Evolutionary conservation across 2,329 filamentous ascomycete genomes (phyloP).

Genomic region (Penicillium sp.): DNA sequence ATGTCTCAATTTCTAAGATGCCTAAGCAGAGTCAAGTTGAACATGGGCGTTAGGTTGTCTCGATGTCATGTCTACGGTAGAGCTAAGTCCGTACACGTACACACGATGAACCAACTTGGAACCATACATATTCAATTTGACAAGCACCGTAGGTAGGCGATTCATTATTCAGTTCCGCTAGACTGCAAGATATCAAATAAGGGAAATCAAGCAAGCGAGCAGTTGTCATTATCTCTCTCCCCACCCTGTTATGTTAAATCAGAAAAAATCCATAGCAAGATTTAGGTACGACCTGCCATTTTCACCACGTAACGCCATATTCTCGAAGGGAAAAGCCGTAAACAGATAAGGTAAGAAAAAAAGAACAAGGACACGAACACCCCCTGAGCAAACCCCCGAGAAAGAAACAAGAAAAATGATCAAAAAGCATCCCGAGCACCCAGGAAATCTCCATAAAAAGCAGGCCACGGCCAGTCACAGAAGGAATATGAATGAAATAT

Average conservation of each 20-base stretch:
- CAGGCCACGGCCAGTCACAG: too few species aligned
- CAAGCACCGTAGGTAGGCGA: background rate
- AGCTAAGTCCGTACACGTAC: background rate
- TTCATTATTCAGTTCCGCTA: slow-evolving; percentile 4
- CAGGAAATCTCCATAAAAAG: background rate
- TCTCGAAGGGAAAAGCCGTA: slow-evolving; percentile 3
- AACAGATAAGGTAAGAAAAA: slow-evolving; percentile 1
- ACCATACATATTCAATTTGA: too few species aligned
- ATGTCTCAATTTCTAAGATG: background rate
- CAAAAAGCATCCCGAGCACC: background rate
- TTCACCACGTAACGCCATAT: slow-evolving; percentile 8
- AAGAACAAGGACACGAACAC: slow-evolving; percentile 2
- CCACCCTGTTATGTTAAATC: too few species aligned
- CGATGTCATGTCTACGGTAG: too few species aligned
- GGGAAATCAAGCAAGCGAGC: background rate
- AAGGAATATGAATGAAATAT: too few species aligned
- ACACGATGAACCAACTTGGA: too few species aligned
- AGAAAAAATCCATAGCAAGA: too few species aligned
- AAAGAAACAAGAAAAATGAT: background rate
- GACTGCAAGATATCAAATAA: background rate
- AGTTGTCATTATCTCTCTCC: too few species aligned
- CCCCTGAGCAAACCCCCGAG: background rate
- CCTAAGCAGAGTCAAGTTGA: background rate
- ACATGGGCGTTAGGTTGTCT: background rate
- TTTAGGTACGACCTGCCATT: slow-evolving; percentile 7